Base-by-base conservation (phyloP, 139 green algal species). In the Chlamydomonas sphaeroides region DNA sequence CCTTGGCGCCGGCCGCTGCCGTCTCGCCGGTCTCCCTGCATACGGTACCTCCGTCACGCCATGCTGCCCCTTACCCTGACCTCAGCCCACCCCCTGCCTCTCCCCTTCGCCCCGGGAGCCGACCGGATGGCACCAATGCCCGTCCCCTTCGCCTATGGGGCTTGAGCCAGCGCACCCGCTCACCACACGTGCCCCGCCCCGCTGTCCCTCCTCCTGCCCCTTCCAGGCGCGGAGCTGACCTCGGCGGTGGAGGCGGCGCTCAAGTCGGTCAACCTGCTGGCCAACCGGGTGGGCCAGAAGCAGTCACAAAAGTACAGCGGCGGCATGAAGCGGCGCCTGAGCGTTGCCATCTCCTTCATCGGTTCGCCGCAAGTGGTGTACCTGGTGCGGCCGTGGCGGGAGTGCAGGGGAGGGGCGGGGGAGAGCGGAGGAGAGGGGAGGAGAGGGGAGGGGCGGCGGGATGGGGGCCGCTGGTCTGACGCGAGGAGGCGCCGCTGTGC, bases 341-440 rank as follows among this genome's bases (percentile, higher is more conserved):
- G 65, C 53, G 93, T 98, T 35, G 94, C 94, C 39, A 95, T 98
- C 65, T 88, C 84, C 49, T 88, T 98, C 73, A 92, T 97, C 28
- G 95, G 95, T 11, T 74, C 91, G 62, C 95, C 95, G 30, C 65
- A 83, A 57, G 87, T 89, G n/a, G 79, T 85, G 53, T 98, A 95
- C 89, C 87, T 98, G 79, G 96, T 82, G 75, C 48, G 75, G 38
- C 18, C n/a, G n/a, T n/a, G n/a, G n/a, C n/a, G n/a, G n/a, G n/a
- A n/a, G n/a, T n/a, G n/a, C n/a, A n/a, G n/a, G 61, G 18, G 41
- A 36, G 59, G 59, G 11, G 48, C 5, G 30, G 45, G 45, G 45
- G 10, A 53, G 10, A 14, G 45, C 11, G 45, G 45, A 53, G 45
- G 45, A 14, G 11, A 53, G 45, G 45, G 45, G 14, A 53, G 45